phyloP scores from a whole-genome alignment of 768 basidiomycete species.

The Mycena sanguinolenta region DNA sequence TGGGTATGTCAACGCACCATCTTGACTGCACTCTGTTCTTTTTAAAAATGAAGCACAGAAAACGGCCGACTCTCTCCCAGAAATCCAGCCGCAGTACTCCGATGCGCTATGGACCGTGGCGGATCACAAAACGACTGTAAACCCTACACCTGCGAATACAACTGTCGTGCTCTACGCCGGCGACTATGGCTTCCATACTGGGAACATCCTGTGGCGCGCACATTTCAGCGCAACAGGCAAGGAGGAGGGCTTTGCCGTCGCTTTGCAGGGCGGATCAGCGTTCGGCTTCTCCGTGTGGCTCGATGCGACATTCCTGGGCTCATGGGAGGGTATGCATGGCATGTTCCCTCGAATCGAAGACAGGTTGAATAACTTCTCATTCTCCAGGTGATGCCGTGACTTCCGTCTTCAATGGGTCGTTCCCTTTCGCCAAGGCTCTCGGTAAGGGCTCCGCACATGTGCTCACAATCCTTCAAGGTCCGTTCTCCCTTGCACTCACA shows the following conservation, averaged over 20 bases:
- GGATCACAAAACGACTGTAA: constrained; percentile 55
- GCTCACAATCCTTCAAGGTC: constrained; percentile 60
- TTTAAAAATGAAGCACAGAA: constrained; percentile 43
- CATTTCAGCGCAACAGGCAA: constrained; percentile 62
- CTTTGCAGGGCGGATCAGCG: constrained; percentile 59
- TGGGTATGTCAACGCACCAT: constrained; percentile 48
- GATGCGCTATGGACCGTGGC: constrained; percentile 61
- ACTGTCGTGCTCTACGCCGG: constrained; percentile 61
- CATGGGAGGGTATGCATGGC: constrained; percentile 50
- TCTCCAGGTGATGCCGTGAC: constrained; percentile 48
- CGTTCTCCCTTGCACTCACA: background rate
- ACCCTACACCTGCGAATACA: constrained; percentile 53
- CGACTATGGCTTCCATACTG: constrained; percentile 66
- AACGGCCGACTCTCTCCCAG: constrained; percentile 58
- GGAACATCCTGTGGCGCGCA: constrained; percentile 65
- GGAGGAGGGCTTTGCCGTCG: constrained; percentile 57
- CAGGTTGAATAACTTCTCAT: background rate
- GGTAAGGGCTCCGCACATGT: constrained; percentile 52
- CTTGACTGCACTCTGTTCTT: background rate
- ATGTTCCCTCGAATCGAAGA: background rate
- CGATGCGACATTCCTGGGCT: constrained; percentile 61
- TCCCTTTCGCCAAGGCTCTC: constrained; percentile 49
- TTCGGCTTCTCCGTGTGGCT: constrained; percentile 67
- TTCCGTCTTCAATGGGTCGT: constrained; percentile 49
- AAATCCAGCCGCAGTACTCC: constrained; percentile 54